Percentiles rank a stretch among this genome's conserved stretches.
These are phyloP conservation scores for thale cress (Arabidopsis thaliana) DNA, from an alignment of 345 rosid genomes.

Conservation along the genomic window DNA sequence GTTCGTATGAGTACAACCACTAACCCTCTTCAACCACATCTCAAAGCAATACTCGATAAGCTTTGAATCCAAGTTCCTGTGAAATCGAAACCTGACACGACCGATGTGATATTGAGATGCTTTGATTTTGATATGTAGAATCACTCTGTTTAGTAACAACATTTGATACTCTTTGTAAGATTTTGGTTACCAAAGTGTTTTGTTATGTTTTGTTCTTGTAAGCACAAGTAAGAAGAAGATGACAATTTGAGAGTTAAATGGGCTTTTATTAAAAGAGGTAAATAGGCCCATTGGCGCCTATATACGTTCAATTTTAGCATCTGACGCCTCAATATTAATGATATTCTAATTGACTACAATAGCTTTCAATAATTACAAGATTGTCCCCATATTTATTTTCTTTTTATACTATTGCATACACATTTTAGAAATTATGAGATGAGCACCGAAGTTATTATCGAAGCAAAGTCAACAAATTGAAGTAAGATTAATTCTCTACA, in stretches of 20 bases:
- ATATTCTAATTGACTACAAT: background rate
- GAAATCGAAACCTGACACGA: background rate
- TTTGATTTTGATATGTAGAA: background rate
- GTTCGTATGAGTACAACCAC: conserved; percentile 68
- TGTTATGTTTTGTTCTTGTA: background rate
- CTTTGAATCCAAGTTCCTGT: conserved; percentile 8
- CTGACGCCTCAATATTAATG: background rate
- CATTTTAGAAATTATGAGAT: background rate
- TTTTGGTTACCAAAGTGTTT: background rate
- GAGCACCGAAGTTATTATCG: background rate
- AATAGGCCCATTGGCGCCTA: background rate
- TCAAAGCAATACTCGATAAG: conserved; percentile 58
- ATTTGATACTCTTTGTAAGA: background rate
- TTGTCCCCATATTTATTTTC: background rate
- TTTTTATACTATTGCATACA: background rate
- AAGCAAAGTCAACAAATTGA: conserved; percentile 1
- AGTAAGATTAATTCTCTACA: background rate
- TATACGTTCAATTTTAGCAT: background rate
- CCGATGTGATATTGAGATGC: background rate
- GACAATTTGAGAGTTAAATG: background rate
- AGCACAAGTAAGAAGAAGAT: background rate
- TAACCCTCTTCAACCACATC: conserved; percentile 56
- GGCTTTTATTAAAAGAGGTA: background rate
- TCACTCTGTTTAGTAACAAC: background rate
- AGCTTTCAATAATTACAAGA: background rate